These are phyloP conservation scores for Wickerhamiella spandovensis DNA, from an alignment of 805 yeast genomes.

Conservation along the genomic window DNA sequence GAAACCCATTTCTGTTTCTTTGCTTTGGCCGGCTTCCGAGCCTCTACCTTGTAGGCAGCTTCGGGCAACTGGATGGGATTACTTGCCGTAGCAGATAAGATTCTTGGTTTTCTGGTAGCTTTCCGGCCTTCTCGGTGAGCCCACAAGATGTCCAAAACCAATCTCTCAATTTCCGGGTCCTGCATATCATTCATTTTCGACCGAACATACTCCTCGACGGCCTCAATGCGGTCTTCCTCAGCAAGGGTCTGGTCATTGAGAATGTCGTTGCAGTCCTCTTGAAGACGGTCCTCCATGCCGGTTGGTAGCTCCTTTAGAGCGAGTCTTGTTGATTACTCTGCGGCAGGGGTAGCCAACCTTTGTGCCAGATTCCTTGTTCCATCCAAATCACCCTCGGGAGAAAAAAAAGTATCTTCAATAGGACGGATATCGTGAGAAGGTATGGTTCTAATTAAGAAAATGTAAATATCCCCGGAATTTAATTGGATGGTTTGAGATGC, in stretches of 20 bases:
- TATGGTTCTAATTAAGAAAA: no score
- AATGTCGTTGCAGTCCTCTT: conserved; percentile 20
- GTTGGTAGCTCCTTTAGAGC: background rate
- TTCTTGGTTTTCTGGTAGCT: conserved; percentile 9
- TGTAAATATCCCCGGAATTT: no score
- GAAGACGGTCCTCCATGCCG: background rate
- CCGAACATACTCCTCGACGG: conserved; percentile 26
- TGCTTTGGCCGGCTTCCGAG: conserved; percentile 1
- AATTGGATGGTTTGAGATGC: no score
- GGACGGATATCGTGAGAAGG: no score
- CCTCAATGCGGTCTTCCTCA: conserved; percentile 31
- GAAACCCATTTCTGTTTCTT: conserved; percentile 7
- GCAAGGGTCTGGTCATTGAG: conserved; percentile 22
- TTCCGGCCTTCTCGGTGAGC: conserved; percentile 25
- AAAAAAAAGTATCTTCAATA: no score
- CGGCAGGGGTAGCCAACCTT: no score
- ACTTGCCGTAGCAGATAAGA: conserved; percentile 11
- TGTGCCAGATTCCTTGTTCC: no score
- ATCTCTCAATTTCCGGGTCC: conserved; percentile 23
- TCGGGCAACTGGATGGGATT: conserved; percentile 9
- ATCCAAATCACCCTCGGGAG: no score
- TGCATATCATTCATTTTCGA: conserved; percentile 9
- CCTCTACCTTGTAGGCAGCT: conserved; percentile 1
- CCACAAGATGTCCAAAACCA: conserved; percentile 31
- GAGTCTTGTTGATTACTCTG: background rate